phyloP scores from a whole-genome alignment of 2,329 filamentous ascomycete species.

The Fusarium abutilonis region DNA sequence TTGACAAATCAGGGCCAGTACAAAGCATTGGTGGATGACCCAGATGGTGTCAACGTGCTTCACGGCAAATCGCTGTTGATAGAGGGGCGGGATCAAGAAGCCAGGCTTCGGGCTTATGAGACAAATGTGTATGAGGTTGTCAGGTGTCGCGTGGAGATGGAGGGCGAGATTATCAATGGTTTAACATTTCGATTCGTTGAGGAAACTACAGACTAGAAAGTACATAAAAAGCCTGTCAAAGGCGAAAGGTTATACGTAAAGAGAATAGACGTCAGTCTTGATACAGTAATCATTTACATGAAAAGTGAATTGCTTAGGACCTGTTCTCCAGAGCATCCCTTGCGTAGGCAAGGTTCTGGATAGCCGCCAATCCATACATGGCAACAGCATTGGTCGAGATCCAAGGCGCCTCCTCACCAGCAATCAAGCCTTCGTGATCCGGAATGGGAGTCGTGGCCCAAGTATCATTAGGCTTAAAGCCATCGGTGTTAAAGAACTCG shows the following conservation, averaged over 20 bases:
- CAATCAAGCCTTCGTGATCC: slow-evolving; percentile 56
- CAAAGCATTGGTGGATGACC: slow-evolving; percentile 10
- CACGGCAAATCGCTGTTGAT: not conserved
- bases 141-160: slow-evolving; percentile 4
- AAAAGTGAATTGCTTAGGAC: not conserved
- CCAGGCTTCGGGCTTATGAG: slow-evolving; percentile 2
- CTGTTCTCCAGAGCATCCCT: slow-evolving; percentile 29
- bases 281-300: not conserved
- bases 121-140: slow-evolving; percentile 8
- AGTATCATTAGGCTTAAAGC: slow-evolving; percentile 50
- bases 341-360: slow-evolving; percentile 61
- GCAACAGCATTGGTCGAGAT: slow-evolving; percentile 66
- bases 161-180: not conserved
- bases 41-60: accelerated
- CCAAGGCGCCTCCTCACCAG: slow-evolving; percentile 66
- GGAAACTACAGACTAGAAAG: not conserved
- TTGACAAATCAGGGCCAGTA: slow-evolving; percentile 4
- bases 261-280: not conserved
- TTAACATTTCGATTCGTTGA: slow-evolving; percentile 14
- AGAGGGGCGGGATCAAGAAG: not conserved
- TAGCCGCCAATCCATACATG: slow-evolving; percentile 66
- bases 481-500: slow-evolving; percentile 62
- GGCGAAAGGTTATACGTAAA: not conserved
- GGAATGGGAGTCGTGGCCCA: slow-evolving; percentile 54
- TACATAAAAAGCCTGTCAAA: not conserved